These are phyloP conservation scores for Fusarium solani-melongenae DNA, from an alignment of 2,329 filamentous ascomycete species.

Conservation along the genomic window DNA sequence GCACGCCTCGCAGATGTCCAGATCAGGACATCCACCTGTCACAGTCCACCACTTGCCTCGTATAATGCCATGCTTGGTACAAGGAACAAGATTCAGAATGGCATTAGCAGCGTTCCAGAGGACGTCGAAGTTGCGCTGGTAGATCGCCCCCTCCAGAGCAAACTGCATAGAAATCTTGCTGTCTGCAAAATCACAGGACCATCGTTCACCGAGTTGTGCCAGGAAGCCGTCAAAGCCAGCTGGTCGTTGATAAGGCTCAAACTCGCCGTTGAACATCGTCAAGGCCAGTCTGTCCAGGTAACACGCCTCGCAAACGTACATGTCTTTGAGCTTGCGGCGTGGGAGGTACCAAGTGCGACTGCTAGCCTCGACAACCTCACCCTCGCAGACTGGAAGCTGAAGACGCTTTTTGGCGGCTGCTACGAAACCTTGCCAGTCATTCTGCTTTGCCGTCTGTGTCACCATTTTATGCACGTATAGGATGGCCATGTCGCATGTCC, in stretches of 20 bases:
- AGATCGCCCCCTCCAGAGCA: slow-evolving; percentile 42
- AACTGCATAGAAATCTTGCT: slow-evolving; percentile 35
- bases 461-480: slow-evolving; percentile 39
- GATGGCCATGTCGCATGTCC: slow-evolving; percentile 48
- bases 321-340: slow-evolving; percentile 35
- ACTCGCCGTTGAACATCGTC: slow-evolving; percentile 45
- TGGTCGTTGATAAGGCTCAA: slow-evolving; percentile 32
- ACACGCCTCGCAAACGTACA: slow-evolving; percentile 50
- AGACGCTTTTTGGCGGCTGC: slow-evolving; percentile 36
- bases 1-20: slow-evolving; percentile 50
- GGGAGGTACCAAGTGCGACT: slow-evolving; percentile 43
- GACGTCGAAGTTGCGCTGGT: slow-evolving; percentile 39
- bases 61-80: slow-evolving; percentile 43
- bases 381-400: slow-evolving; percentile 44
- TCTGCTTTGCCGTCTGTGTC: slow-evolving; percentile 24
- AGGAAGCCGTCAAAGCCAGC: slow-evolving; percentile 40
- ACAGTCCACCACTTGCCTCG: slow-evolving; percentile 51
- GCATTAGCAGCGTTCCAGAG: slow-evolving; percentile 43
- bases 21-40: slow-evolving; percentile 30
- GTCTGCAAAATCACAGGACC: slow-evolving; percentile 42
- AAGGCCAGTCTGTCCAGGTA: slow-evolving; percentile 48
- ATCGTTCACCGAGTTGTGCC: slow-evolving; percentile 31
- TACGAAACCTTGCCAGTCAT: slow-evolving; percentile 48
- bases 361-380: slow-evolving; percentile 34
- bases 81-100: slow-evolving; percentile 39